Evolutionary conservation across 2,329 filamentous ascomycete genomes (phyloP).

Genomic region (Cordyceps cateniannulata): DNA sequence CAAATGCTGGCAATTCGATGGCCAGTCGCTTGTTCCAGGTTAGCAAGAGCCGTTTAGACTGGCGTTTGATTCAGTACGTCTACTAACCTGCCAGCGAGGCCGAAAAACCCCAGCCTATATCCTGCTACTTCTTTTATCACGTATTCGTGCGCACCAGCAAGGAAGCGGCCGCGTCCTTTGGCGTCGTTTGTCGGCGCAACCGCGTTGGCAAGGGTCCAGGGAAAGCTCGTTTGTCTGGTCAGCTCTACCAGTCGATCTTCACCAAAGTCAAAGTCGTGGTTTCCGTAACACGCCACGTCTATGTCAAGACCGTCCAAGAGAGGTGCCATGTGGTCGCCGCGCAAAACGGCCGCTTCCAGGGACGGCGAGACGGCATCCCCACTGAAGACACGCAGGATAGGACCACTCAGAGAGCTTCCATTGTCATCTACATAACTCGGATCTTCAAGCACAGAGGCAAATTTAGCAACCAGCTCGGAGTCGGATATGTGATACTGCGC

Average conservation of each 20-base stretch:
- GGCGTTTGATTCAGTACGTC: too few species aligned
- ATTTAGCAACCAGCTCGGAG: slow-evolving; percentile 7
- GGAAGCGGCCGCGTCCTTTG: background rate
- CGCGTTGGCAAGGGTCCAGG: slow-evolving; percentile 15
- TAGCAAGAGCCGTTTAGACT: background rate
- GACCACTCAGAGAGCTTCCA: background rate
- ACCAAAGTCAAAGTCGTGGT: slow-evolving; percentile 16
- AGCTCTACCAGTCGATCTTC: slow-evolving; percentile 10
- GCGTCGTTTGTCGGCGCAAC: background rate
- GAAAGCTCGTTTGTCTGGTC: slow-evolving; percentile 2
- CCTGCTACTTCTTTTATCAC: slow-evolving; percentile 1
- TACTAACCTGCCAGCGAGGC: slow-evolving; percentile 14
- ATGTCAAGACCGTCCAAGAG: slow-evolving; percentile 8
- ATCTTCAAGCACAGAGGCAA: slow-evolving; percentile 8
- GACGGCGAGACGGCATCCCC: slow-evolving; percentile 16
- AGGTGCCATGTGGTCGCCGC: slow-evolving; percentile 14
- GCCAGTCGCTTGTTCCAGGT: slow-evolving; percentile 14
- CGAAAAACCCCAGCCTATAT: slow-evolving; percentile 15
- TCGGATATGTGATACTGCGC: slow-evolving; percentile 14
- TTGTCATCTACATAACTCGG: background rate
- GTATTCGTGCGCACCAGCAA: slow-evolving; percentile 11
- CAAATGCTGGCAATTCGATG: slow-evolving; percentile 14
- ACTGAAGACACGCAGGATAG: slow-evolving; percentile 13
- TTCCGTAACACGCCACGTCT: slow-evolving; percentile 15
- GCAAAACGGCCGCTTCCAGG: slow-evolving; percentile 14